Base-by-base conservation (phyloP, 2,329 filamentous ascomycete species). In the Penicillium brevicompactum region DNA sequence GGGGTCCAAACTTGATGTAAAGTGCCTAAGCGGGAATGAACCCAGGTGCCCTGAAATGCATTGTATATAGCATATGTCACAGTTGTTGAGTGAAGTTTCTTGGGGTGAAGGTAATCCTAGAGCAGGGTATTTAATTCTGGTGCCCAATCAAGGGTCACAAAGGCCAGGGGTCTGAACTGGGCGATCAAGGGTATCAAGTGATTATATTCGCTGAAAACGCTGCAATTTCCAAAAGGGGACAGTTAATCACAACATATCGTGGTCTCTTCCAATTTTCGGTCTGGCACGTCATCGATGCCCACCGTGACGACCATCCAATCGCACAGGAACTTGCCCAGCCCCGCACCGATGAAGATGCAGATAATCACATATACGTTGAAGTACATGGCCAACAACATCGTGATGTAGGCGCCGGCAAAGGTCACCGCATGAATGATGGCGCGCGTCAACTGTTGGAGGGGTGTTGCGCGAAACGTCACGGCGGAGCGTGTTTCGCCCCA, bases 271-370 rank as follows among this genome's bases (percentile, higher is more conserved):
- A 60, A 45, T 11, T 53, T 59, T 10, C 57, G 47, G 4, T 50
- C 53, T 10, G 45, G 50, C 27, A 49, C 27, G 8, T 50, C 52
- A 37, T 63, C 57, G 5, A 60, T 27, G 13, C 56, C 56, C 30
- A 62, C 51, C 0, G 49, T 56, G 10, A 63, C 61, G 2, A 63
- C 61, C 61, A 60, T 63, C 61, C 61, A 63, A 57, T 63, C 61
- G 49, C 59, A 63, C 3, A 63, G 43, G 51, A 63, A 63, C 34
- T 63, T 63, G 16, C 61, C 61, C 13, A 63, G 40, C 1, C 61
- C 61, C 2, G 59, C 55, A 2, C 59, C 59, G 6, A 62, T 58
- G n/a, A 58, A 62, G 30, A 62, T 62, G 37, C 59, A 62, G 31
- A 62, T 60, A 21, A 62, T 62, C 47, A 62, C 59, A 45, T 62